phyloP scores from a whole-genome alignment of 306 rosid genomes.

The Quercus dentata region DNA sequence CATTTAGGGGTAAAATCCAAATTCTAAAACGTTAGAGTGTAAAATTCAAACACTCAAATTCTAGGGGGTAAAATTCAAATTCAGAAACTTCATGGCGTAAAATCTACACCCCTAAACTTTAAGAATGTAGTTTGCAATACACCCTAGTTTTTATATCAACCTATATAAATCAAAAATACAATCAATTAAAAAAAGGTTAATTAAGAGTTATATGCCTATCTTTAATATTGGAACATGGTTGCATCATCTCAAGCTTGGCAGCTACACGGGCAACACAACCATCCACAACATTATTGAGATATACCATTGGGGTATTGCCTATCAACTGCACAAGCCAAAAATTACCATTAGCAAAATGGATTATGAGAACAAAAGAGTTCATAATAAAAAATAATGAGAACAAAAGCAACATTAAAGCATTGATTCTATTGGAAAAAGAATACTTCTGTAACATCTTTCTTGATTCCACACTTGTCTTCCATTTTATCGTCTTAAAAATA shows the following conservation, averaged over 20 bases:
- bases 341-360: not conserved
- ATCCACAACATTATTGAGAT: constrained; percentile 64
- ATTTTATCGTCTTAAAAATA: constrained; percentile 23
- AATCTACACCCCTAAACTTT: too few relatives aligned
- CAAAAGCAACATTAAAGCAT: not conserved
- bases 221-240: constrained; percentile 73
- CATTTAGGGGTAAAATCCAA: too few relatives aligned
- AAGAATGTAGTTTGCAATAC: too few relatives aligned
- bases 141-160: too few relatives aligned
- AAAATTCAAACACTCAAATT: too few relatives aligned
- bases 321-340: constrained; percentile 43
- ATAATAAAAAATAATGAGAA: too few relatives aligned
- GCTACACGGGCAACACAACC: constrained; percentile 72
- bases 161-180: too few relatives aligned
- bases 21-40: too few relatives aligned
- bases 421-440: not conserved
- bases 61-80: too few relatives aligned
- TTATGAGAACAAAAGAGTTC: not conserved
- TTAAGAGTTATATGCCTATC: constrained; percentile 32
- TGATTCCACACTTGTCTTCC: constrained; percentile 51
- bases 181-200: too few relatives aligned
- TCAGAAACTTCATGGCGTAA: too few relatives aligned
- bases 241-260: constrained; percentile 75
- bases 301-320: constrained; percentile 72
- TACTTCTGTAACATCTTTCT: constrained; percentile 49